Evolutionary conservation across 257 asterid genomes (phyloP), one percentile per base, ranked within the genome.

Genomic region (Leonotis leonurus): DNA sequence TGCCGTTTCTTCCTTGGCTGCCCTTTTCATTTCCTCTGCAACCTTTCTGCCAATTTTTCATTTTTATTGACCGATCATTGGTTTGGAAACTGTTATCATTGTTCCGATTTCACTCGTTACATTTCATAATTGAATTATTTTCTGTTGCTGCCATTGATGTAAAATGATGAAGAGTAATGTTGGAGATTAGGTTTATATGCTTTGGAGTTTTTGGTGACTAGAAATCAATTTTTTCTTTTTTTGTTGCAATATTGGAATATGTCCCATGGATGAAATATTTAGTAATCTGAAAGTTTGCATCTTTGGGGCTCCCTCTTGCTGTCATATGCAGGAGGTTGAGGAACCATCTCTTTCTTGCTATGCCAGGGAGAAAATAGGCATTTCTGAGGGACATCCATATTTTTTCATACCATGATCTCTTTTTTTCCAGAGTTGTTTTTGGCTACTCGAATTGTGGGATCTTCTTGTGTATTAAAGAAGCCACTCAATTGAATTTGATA

Each of bases 311-410:
- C 88, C 83, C 77, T 74, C 69, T 35, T 55, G 50, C 4, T n/a
- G n/a, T n/a, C n/a, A n/a, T n/a, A n/a, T n/a, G 48, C 48, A 50
- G 55, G 83, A 77, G 88, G 85, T 82, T 18, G 88, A 82, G 85
- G 79, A 58, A 57, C 85, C 81, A 51, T 40, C 46, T 6, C 60
- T 16, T 26, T 64, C 13, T 54, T 27, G 46, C 62, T 46, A 29
- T 64, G 81, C 81, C 73, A 74, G 76, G 88, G 75, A 30, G 88
- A 82, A 60, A 72, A 64, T 60, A 74, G 85, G 88, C 85, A 39
- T 76, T 82, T 79, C 81, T 79, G 81, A 79, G 84, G 84, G 87
- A 78, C 70, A n/a, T n/a, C n/a, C n/a, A n/a, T n/a, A n/a, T n/a
- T n/a, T n/a, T n/a, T n/a, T n/a, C n/a, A n/a, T n/a, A n/a, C n/a